A percentile compares a stretch with the other conserved stretches of the same genome.
Conservation (phyloP, 2,329 filamentous ascomycete genomes). For the Paracoccidioides brasiliensis region DNA sequence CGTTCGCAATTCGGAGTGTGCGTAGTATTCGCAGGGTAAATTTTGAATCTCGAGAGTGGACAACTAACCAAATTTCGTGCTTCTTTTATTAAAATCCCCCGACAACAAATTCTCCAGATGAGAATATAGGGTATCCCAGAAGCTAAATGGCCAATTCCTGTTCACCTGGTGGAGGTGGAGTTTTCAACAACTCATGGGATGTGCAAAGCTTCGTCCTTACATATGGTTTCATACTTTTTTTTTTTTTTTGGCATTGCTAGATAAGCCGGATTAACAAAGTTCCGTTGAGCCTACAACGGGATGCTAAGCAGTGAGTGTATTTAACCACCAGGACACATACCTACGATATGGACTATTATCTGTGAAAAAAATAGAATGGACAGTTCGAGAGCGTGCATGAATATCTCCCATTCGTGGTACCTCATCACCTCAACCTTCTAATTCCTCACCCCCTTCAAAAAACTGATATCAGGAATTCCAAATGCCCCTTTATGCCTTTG, state of each 20-base stretch:
- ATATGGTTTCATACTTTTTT: too few species aligned
- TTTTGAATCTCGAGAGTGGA: neutral
- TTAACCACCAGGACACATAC: too few species aligned
- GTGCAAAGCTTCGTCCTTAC: neutral
- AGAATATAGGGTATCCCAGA: neutral
- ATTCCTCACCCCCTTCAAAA: neutral
- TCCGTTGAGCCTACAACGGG: neutral
- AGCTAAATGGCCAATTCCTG: neutral
- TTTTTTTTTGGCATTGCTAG: neutral
- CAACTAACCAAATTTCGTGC: neutral
- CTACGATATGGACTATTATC: too few species aligned
- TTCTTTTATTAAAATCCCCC: neutral
- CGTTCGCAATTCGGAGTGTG: neutral
- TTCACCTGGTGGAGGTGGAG: neutral
- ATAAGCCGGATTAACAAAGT: neutral
- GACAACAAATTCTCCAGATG: neutral
- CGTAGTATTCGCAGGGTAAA: too few species aligned
- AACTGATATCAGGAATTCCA: neutral
- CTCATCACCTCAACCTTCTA: neutral
- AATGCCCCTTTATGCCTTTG: constrained; percentile 51
- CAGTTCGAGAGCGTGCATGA: too few species aligned
- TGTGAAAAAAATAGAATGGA: too few species aligned
- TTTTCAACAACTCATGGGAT: too few species aligned
- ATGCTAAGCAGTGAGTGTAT: too few species aligned
- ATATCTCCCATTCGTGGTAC: neutral